phyloP scores from a whole-genome alignment of 768 basidiomycete genomes.

The Inosperma sp. region DNA sequence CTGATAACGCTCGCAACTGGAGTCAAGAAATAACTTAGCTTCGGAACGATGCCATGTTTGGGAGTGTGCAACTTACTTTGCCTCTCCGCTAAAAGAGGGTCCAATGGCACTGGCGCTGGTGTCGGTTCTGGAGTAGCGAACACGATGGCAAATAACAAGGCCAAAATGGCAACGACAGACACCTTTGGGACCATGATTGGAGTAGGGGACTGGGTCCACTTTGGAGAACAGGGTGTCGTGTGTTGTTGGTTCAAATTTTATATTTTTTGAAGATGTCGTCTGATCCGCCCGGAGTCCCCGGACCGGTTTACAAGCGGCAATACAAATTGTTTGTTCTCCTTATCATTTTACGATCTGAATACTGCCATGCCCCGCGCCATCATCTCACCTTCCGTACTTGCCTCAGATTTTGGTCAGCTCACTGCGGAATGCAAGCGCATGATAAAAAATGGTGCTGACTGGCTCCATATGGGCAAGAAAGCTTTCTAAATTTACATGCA shows the following conservation, averaged over 20 bases:
- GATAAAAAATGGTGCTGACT: conserved; percentile 93
- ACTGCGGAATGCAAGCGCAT: conserved; percentile 94
- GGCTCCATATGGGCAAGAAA: conserved; percentile 90
- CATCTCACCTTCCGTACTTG: conserved; percentile 95
- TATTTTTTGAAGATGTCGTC: conserved; percentile 3
- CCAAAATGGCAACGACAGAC: conserved; percentile 32
- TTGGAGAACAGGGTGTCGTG: background rate
- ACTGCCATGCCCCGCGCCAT: conserved; percentile 76
- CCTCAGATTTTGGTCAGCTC: conserved; percentile 94
- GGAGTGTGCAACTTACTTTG: conserved; percentile 33
- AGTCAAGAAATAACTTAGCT: conserved; percentile 12
- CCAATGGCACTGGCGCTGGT: conserved; percentile 14
- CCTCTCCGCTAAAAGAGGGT: conserved; percentile 32
- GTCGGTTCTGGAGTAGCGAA: conserved; percentile 33
- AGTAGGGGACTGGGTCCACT: conserved; percentile 4
- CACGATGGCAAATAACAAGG: conserved; percentile 31
- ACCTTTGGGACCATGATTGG: conserved; percentile 39
- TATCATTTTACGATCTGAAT: conserved; percentile 1
- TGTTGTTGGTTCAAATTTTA: background rate
- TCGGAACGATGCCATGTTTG: background rate
- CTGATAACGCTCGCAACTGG: conserved; percentile 37
- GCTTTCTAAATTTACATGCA: background rate
- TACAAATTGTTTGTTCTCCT: too few relatives aligned
- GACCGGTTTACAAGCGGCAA: too few relatives aligned
- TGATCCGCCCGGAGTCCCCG: conserved; percentile 1